Evolutionary conservation across 257 asterid genomes (phyloP), one percentile per base, ranked within the genome.

Genomic region (Capsicum rhomboideum): DNA sequence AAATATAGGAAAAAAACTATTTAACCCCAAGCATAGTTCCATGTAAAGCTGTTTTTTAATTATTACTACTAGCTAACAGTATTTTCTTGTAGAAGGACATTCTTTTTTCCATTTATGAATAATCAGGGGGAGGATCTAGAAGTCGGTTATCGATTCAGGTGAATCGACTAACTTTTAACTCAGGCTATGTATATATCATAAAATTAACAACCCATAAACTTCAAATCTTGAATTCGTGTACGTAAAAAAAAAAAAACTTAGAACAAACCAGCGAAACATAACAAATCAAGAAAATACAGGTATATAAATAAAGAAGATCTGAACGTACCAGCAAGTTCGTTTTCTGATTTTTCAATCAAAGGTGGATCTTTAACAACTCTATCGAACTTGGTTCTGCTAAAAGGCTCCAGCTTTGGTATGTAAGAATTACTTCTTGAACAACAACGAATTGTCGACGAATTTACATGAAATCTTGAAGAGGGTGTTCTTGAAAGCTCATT

Each of bases 351-450:
- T 84, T 95, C 90, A 84, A 95, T 95, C 93, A 97, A 85, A 80
- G 99, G 97, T 4, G 97, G 99, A 1, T 93, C 99, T 84, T 81
- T 92, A 26, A 92, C 64, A 20, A 82, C 88, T 80, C 98, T 89
- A 84, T 96, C 98, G 31, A 92, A 20, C 90, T 88, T 95, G 90
- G 83, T 97, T 88, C 98, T 90, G 89, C 94, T 95, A 46, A 97
- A 97, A 54, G 99, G 97, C 91, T 93, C 97, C 37, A 94, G 90
- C 93, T 93, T 96, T 4, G 99, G 99, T 66, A 94, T 89, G 68
- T 42, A 72, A 18, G 87, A 88, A 83, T 84, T 55, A 83, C 77
- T 87, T 79, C 95, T 91, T 16, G 94, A 88, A 86, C 92, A 92
- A 85, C 93, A 94, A 77, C 90, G 87, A 59, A 94, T 82, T 46